Evolutionary conservation across 2,329 filamentous ascomycete genomes (phyloP).

Genomic region (Dothideomycetes sp.): DNA sequence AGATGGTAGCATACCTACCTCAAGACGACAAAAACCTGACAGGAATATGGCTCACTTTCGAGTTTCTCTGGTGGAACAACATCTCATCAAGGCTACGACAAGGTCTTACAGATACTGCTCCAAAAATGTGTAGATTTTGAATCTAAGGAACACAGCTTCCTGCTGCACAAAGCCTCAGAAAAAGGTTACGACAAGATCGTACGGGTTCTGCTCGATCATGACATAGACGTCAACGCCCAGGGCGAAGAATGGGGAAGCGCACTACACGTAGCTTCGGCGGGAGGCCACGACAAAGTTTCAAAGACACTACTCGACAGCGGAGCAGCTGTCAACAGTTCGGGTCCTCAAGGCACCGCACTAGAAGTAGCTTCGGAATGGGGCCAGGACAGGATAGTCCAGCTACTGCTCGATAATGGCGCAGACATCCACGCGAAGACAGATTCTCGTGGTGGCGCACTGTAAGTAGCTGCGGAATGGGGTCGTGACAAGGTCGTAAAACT

Average conservation of each 20-base stretch:
- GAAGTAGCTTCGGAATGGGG: slow-evolving; percentile 8
- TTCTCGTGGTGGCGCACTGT: slow-evolving; percentile 16
- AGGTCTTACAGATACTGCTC: neutral
- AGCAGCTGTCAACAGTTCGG: too few species aligned
- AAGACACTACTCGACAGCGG: too few species aligned
- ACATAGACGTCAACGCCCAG: slow-evolving; percentile 15
- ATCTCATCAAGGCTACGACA: neutral
- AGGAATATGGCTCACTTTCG: too few species aligned
- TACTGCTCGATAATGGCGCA: slow-evolving; percentile 17
- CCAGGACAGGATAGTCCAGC: neutral
- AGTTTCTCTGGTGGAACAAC: too few species aligned
- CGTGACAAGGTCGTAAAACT: slow-evolving; percentile 15
- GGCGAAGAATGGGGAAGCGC: slow-evolving; percentile 3
- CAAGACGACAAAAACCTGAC: too few species aligned
- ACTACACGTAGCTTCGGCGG: neutral
- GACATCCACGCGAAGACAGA: slow-evolving; percentile 15
- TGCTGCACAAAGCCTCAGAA: slow-evolving; percentile 1
- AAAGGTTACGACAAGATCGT: slow-evolving; percentile 13
- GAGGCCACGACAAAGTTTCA: neutral
- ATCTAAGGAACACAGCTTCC: neutral
- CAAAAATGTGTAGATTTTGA: neutral
- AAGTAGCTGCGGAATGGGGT: slow-evolving; percentile 18
- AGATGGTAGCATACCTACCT: too few species aligned
- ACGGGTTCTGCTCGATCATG: slow-evolving; percentile 16
- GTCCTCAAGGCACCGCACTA: slow-evolving; percentile 7